phyloP scores from a whole-genome alignment of 805 yeast genomes.

The Wickerhamiella sorbophila region DNA sequence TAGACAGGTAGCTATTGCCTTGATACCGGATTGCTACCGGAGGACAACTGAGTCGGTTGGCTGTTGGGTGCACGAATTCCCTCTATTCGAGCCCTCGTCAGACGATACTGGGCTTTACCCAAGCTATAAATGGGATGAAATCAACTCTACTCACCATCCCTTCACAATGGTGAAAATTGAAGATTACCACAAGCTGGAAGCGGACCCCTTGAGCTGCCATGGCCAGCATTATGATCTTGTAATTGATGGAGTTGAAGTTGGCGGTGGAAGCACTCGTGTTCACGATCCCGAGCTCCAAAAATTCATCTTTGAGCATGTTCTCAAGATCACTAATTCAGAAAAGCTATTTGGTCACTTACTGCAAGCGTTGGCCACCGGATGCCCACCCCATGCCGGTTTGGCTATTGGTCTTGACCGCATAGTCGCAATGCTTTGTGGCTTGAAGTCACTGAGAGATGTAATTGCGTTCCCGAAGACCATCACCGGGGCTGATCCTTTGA shows the following conservation, averaged over 20 bases:
- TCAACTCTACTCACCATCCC: constrained; percentile 86
- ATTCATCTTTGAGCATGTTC: constrained; percentile 50
- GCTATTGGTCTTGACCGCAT: constrained; percentile 91
- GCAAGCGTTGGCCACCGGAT: constrained; percentile 70
- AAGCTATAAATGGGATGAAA: constrained; percentile 33
- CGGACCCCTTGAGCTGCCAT: constrained; percentile 45
- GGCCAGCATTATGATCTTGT: constrained; percentile 95
- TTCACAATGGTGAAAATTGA: constrained; percentile 78
- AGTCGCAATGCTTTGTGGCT: constrained; percentile 78
- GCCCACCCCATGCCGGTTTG: constrained; percentile 98
- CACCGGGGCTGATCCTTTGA: constrained; percentile 77
- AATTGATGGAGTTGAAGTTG: constrained; percentile 85
- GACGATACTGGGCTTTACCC: constrained; percentile 37
- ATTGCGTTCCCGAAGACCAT: constrained; percentile 92
- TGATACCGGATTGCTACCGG: constrained; percentile 38
- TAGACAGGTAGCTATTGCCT: constrained; percentile 56
- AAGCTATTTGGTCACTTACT: constrained; percentile 73
- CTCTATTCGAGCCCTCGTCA: constrained; percentile 61
- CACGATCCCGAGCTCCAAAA: constrained; percentile 74
- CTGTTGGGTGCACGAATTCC: constrained; percentile 82
- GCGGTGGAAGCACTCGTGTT: constrained; percentile 94
- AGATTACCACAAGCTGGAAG: constrained; percentile 44
- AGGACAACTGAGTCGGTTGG: constrained; percentile 19
- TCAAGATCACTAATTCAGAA: constrained; percentile 44
- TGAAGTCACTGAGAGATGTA: constrained; percentile 72